phyloP scores from a whole-genome alignment of 805 yeast species.

The Lipomyces oligophaga region DNA sequence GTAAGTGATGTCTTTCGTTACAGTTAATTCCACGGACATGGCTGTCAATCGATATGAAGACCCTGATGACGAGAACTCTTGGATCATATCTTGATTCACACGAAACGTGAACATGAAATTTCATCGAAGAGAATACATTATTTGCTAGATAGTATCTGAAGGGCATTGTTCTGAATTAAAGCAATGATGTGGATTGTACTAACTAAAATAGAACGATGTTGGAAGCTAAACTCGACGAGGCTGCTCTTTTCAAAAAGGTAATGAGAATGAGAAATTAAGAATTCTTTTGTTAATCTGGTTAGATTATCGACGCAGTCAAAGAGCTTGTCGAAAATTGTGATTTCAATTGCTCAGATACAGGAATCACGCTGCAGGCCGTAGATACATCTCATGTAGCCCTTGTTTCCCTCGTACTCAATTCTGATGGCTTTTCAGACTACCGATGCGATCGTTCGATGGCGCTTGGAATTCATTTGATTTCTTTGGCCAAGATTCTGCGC shows the following conservation, averaged over 20 bases:
- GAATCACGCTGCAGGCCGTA: constrained; percentile 94
- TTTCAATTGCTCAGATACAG: constrained; percentile 93
- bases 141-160: constrained; percentile 29
- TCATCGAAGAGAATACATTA: too few species aligned
- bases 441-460: constrained; percentile 94
- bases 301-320: constrained; percentile 86
- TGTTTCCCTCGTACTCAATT: constrained; percentile 81
- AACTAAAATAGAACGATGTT: constrained; percentile 56
- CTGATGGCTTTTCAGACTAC: constrained; percentile 83
- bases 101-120: too few species aligned
- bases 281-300: background rate
- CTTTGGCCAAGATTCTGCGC: constrained; percentile 81
- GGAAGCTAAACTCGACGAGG: constrained; percentile 95
- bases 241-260: constrained; percentile 79
- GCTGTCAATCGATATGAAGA: too few species aligned
- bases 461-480: constrained; percentile 82
- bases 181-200: background rate
- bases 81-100: too few species aligned
- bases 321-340: constrained; percentile 94
- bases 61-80: too few species aligned
- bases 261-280: constrained; percentile 28
- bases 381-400: constrained; percentile 94
- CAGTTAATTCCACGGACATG: too few species aligned
- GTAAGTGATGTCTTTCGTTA: too few species aligned
- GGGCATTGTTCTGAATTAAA: constrained; percentile 1